Evolutionary conservation across 2,329 filamentous ascomycete species (phyloP).

Genomic region (Alternaria panax): DNA sequence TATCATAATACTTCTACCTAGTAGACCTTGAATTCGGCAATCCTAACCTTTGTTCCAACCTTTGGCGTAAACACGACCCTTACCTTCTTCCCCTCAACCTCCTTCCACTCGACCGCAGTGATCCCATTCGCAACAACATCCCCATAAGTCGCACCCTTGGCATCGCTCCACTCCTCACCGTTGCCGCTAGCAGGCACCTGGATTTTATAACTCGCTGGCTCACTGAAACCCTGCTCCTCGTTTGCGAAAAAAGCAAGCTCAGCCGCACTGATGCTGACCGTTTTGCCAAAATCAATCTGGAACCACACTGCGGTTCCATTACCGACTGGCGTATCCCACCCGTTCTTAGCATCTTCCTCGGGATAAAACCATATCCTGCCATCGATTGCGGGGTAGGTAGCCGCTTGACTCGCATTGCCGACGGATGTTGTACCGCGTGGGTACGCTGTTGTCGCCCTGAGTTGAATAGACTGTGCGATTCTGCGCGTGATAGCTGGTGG

Average conservation of each 20-base stretch:
- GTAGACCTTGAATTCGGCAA: conserved; percentile 52
- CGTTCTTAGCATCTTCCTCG: conserved; percentile 47
- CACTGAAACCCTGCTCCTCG: conserved; percentile 36
- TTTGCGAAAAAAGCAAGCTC: conserved; percentile 51
- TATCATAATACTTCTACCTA: not conserved
- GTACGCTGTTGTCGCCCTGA: conserved; percentile 37
- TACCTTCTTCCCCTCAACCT: conserved; percentile 33
- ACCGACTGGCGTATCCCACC: conserved; percentile 47
- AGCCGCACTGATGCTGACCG: conserved; percentile 38
- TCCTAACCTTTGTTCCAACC: conserved; percentile 41
- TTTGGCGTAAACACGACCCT: conserved; percentile 46
- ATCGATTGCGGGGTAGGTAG: conserved; percentile 50
- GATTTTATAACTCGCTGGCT: conserved; percentile 41
- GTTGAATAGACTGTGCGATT: conserved; percentile 50
- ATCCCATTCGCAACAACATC: conserved; percentile 49
- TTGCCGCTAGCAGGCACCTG: conserved; percentile 28
- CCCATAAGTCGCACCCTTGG: conserved; percentile 27
- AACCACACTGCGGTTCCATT: conserved; percentile 47
- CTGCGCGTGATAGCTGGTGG: conserved; percentile 39
- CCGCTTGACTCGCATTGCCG: conserved; percentile 26
- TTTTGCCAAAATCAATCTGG: conserved; percentile 47
- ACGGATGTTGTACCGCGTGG: conserved; percentile 45
- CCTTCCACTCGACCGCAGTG: conserved; percentile 43
- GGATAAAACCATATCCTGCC: conserved; percentile 52
- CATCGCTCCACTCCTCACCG: conserved; percentile 38